phyloP scores from a whole-genome alignment of 2,329 filamentous ascomycete species.

The Ambrosiella cleistominuta region DNA sequence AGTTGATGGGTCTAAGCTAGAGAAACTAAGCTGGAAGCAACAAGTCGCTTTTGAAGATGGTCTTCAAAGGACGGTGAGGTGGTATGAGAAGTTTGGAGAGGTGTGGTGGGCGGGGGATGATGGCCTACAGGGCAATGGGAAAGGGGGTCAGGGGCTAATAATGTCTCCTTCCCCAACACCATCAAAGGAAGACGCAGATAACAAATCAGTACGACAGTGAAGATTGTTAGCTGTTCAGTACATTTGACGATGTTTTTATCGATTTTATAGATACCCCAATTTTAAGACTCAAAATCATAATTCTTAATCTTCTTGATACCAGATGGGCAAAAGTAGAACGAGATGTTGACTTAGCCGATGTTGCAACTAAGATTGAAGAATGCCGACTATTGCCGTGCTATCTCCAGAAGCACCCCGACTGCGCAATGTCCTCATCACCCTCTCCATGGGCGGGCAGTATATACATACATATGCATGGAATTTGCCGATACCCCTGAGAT shows the following conservation, averaged over 20 bases:
- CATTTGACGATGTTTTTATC: neutral
- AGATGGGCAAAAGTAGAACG: too few species aligned
- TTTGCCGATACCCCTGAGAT: too few species aligned
- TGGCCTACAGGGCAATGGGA: constrained; percentile 16
- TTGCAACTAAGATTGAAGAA: neutral
- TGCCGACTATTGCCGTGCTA: neutral
- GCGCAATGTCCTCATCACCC: neutral
- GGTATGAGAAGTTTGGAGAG: constrained; percentile 51
- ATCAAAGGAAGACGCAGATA: neutral
- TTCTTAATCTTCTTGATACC: neutral
- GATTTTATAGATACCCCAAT: neutral
- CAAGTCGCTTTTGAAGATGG: constrained; percentile 47
- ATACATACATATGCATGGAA: too few species aligned
- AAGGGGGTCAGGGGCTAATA: neutral
- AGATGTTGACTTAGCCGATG: too few species aligned
- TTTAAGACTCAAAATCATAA: neutral
- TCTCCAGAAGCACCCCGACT: neutral
- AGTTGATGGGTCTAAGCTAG: constrained; percentile 51
- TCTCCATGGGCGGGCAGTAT: too few species aligned
- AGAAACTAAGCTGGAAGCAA: constrained; percentile 51
- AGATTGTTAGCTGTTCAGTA: neutral
- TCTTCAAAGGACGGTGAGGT: constrained; percentile 45
- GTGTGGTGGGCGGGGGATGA: constrained; percentile 39
- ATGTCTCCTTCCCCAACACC: constrained; percentile 3
- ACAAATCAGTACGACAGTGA: neutral